Evolutionary conservation across 257 asterid species (phyloP), one percentile per base, ranked within the genome.

Genomic region (Solanum chilense): DNA sequence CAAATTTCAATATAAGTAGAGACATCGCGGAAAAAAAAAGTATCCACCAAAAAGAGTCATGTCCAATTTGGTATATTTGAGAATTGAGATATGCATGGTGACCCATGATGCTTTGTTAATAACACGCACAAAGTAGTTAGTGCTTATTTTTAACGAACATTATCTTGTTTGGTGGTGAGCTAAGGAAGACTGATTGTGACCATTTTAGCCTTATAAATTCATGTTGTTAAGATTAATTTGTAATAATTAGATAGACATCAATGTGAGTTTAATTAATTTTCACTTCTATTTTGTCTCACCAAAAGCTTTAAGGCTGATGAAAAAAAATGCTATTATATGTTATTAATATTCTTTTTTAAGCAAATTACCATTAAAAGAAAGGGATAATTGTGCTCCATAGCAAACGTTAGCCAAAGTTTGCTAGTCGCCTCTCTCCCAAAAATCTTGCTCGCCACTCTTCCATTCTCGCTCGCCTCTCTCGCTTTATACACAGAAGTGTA

Each of bases 141-240:
- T 77, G 64, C 86, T 86, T 70, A 77, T 12, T 64, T 74, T 86
- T 75, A 75, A 89, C 86, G 41, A 60, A 84, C 82, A 82, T 89
- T 89, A 89, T 89, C 88, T 87, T 18, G 64, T 58, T 41, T 68
- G 86, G 86, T 85, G 62, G 45, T 83, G 86, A 89, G 74, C 85
- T 80, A 80, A 80, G 85, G 84, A 80, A 80, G 68, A 45, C 85
- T 80, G 29, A 80, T 47, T 6, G 42, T 80, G 85, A 80, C 85
- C 44, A 47, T 80, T 80, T 45, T 16, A 4, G 6, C 18, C 64
- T 27, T 29, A 23, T 80, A 5, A 47, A 15, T 27, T 77, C 4
- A 77, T 44, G 39, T 25, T 77, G 41, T 15, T 25, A n/a, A 21
- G 3, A 39, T n/a, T 14, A 71, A 71, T 12, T 76, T 39, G 23